Evolutionary conservation across 768 basidiomycete genomes (phyloP).

Genomic region (Pulveroboletus sp.): DNA sequence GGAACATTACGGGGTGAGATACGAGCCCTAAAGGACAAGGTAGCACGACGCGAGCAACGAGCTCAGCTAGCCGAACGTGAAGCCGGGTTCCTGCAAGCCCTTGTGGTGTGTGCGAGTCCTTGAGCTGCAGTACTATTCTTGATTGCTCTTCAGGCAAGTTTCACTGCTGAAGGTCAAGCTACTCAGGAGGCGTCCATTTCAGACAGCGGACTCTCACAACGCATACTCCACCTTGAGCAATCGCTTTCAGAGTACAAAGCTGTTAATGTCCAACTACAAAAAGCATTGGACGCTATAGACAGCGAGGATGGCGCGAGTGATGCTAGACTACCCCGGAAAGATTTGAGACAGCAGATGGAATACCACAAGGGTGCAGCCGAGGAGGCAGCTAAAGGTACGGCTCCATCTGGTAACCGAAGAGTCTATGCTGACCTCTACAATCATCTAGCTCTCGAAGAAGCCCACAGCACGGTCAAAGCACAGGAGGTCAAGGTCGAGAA

Average conservation of each 20-base stretch:
- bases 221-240: slow-evolving; percentile 50
- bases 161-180: slow-evolving; percentile 50
- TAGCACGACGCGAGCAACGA: slow-evolving; percentile 35
- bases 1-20: slow-evolving; percentile 35
- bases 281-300: slow-evolving; percentile 44
- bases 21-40: slow-evolving; percentile 36
- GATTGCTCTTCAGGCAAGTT: slow-evolving; percentile 47
- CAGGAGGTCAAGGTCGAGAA: slow-evolving; percentile 55
- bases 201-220: slow-evolving; percentile 35
- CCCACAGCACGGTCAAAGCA: slow-evolving; percentile 31
- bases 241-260: slow-evolving; percentile 53
- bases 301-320: slow-evolving; percentile 28
- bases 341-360: slow-evolving; percentile 38
- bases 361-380: slow-evolving; percentile 34
- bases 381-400: slow-evolving; percentile 39
- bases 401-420: neutral
- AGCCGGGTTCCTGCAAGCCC: slow-evolving; percentile 58
- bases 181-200: slow-evolving; percentile 26
- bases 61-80: slow-evolving; percentile 51
- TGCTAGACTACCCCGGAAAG: slow-evolving; percentile 28
- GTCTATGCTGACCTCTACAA: neutral
- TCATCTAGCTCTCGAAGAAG: slow-evolving; percentile 41
- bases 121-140: neutral
- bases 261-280: slow-evolving; percentile 40
- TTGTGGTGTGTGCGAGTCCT: slow-evolving; percentile 48